Evolutionary conservation across 2,329 filamentous ascomycete species (phyloP).

Genomic region (Phyllosticta paracitricarpa): DNA sequence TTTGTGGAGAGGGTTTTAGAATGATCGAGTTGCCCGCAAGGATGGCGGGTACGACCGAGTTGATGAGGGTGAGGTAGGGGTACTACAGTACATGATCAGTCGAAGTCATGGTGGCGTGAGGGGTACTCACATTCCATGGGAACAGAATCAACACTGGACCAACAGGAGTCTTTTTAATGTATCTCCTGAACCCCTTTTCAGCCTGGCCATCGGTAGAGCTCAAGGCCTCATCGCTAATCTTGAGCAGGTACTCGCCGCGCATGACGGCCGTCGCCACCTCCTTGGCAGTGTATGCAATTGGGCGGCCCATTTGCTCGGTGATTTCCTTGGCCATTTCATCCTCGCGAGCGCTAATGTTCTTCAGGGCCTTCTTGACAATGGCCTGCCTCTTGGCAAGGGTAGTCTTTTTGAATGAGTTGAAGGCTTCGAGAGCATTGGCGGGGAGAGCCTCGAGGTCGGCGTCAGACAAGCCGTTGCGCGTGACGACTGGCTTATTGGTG

Average conservation of each 20-base stretch:
- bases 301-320: slow-evolving; percentile 90
- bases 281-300: slow-evolving; percentile 74
- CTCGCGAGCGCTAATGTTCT: slow-evolving; percentile 57
- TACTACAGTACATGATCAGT: slow-evolving; percentile 48
- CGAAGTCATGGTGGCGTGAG: slow-evolving; percentile 3
- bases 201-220: slow-evolving; percentile 72
- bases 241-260: slow-evolving; percentile 75
- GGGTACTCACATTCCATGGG: slow-evolving; percentile 77
- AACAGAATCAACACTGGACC: slow-evolving; percentile 85
- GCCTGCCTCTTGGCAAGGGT: slow-evolving; percentile 63
- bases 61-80: slow-evolving; percentile 86
- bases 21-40: slow-evolving; percentile 86
- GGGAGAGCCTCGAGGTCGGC: slow-evolving; percentile 64
- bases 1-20: slow-evolving; percentile 89
- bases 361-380: slow-evolving; percentile 71
- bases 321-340: slow-evolving; percentile 76
- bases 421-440: slow-evolving; percentile 61
- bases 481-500: slow-evolving; percentile 76
- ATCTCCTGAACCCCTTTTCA: slow-evolving; percentile 83
- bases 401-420: slow-evolving; percentile 66
- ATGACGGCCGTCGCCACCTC: slow-evolving; percentile 80
- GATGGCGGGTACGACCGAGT: slow-evolving; percentile 85
- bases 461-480: slow-evolving; percentile 62
- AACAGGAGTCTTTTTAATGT: slow-evolving; percentile 78
- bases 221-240: slow-evolving; percentile 68